Percentiles rank a stretch among this genome's conserved stretches.
Conservation (phyloP, 495 filamentous ascomycete genomes). For the Daldinia concentrica region DNA sequence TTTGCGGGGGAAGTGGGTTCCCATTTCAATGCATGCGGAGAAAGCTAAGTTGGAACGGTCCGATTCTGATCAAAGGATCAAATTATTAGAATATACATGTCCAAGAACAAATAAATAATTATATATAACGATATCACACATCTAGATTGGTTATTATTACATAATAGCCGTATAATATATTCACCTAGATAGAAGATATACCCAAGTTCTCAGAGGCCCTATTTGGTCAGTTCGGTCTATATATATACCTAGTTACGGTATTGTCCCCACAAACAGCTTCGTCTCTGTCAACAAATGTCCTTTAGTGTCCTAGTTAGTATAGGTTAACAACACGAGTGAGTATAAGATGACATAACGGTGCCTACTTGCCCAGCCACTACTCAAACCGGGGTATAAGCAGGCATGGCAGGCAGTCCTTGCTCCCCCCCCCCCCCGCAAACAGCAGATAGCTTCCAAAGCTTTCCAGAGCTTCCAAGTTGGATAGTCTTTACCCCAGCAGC, state of each 20-base stretch:
- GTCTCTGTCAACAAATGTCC: not conserved
- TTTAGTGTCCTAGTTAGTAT: not conserved
- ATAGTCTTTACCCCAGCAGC: conserved; percentile 5
- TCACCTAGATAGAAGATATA: not conserved
- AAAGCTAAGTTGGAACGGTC: not conserved
- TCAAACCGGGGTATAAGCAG: conserved; percentile 14
- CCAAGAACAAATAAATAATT: not conserved
- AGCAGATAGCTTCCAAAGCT: conserved; percentile 6
- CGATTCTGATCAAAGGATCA: not conserved
- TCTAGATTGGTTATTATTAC: not conserved
- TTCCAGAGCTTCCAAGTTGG: conserved; percentile 1
- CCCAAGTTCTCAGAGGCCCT: too few species aligned
- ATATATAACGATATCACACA: not conserved
- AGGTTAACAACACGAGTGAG: not conserved
- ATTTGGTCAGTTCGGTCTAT: too few species aligned
- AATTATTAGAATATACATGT: not conserved
- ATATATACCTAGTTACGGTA: too few species aligned
- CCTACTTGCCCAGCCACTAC: conserved; percentile 20
- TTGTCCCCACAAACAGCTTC: not conserved
- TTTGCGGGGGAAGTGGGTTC: not conserved
- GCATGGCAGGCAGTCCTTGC: not conserved
- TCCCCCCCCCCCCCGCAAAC: conserved; percentile 20
- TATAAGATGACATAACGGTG: conserved; percentile 1
- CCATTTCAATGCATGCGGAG: not conserved
- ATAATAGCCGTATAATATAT: not conserved